Evolutionary conservation across 768 basidiomycete genomes (phyloP).

Genomic region (Rhizopogon roseolus): DNA sequence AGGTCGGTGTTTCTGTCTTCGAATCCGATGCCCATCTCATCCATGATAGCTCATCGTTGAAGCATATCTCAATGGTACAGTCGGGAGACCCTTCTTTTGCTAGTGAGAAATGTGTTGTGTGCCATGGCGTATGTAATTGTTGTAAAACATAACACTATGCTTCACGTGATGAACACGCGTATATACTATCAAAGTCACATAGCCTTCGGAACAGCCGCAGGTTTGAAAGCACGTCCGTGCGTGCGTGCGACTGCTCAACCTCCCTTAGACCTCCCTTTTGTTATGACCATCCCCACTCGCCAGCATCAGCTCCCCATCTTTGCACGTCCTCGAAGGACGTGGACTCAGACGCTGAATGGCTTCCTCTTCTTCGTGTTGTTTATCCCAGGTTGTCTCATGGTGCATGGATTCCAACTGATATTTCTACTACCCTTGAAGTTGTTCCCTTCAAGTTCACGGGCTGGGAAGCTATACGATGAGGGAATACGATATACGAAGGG

Average conservation of each 20-base stretch:
- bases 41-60: conserved; percentile 37
- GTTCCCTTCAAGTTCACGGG: conserved; percentile 49
- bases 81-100: conserved; percentile 45
- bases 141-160: background rate
- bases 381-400: conserved; percentile 58
- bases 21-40: background rate
- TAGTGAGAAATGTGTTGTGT: conserved; percentile 9
- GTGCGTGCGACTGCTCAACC: background rate
- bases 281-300: conserved; percentile 17
- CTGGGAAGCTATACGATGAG: conserved; percentile 54
- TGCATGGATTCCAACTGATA: conserved; percentile 70
- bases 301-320: conserved; percentile 47
- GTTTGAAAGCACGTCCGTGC: background rate
- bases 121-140: background rate
- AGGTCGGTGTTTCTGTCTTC: conserved; percentile 27
- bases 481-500: conserved; percentile 82
- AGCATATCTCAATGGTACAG: conserved; percentile 36
- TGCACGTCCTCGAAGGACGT: conserved; percentile 48
- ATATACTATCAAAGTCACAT: too few species aligned
- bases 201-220: background rate
- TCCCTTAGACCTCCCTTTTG: background rate
- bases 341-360: conserved; percentile 45
- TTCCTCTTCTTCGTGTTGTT: conserved; percentile 55
- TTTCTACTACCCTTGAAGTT: conserved; percentile 63
- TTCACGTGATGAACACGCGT: too few species aligned